Evolutionary conservation across 495 filamentous ascomycete genomes (phyloP), one percentile per base, ranked within the genome.

Genomic region (Neurospora sp.): DNA sequence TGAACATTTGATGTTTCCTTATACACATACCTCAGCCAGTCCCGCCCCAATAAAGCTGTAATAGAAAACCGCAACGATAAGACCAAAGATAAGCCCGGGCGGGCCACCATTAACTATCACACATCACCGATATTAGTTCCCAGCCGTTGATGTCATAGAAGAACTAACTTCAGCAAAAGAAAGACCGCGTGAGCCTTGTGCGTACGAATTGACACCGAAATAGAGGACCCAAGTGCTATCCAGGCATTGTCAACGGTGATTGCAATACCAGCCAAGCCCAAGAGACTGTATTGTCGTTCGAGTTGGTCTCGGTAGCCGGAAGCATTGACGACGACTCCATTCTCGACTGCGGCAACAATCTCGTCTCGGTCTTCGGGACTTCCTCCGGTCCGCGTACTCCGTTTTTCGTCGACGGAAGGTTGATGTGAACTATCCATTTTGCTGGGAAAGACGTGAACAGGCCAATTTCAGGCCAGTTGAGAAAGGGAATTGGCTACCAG

Each of bases 251-350:
- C 87, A 62, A 85, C 82, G 6, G 84, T 87, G 23, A 90, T 75
- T 0, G 85, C 88, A 41, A 88, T 81, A 18, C 85, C 86, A 66
- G 85, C 84, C 8, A 89, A 81, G 46, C 82, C 84, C 35, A 87
- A 42, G 38, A 90, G 78, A n/a, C 83, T 79, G 76, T 88, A 89
- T 73, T 89, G 87, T 16, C 88, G 83, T 70, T 86, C 83, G 31
- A 89, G 77, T 72, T 89, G 85, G 76, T 89, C 86, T 70, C 76
- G 80, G 74, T 90, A 88, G 2, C 88, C 88, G 14, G 88, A 88
- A 18, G 84, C 85, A 75, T 90, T 90, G 72, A 86, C 74, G n/a
- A 78, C 75, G 16, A 82, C 70, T n/a, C 83, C 81, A 39, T 78
- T 75, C 69, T 82, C 78, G 40, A 83, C 77, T 1, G 81, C 79